phyloP scores from a whole-genome alignment of 306 rosid genomes.

The Acacia confusa region DNA sequence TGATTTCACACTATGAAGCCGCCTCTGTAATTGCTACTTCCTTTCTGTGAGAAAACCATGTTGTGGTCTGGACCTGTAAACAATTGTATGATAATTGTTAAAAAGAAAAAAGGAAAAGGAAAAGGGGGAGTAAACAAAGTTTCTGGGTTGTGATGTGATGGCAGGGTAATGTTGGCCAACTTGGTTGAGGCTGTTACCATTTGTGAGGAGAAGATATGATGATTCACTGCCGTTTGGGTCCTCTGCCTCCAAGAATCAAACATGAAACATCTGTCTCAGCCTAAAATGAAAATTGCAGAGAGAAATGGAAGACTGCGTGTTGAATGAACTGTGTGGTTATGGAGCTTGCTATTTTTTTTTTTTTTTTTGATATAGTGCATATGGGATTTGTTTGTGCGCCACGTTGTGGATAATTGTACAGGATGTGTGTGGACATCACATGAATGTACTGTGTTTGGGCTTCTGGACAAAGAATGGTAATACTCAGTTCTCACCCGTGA shows the following conservation, averaged over 20 bases:
- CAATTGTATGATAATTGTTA: constrained; percentile 32
- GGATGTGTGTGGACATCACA: constrained; percentile 39
- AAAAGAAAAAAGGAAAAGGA: background rate
- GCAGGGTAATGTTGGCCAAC: constrained; percentile 34
- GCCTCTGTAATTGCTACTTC: background rate
- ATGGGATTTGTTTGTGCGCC: constrained; percentile 30
- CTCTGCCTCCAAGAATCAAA: constrained; percentile 18
- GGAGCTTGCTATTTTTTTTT: constrained; percentile 52
- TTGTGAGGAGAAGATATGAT: constrained; percentile 35
- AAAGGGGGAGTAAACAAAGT: background rate
- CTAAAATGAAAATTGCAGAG: background rate
- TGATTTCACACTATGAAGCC: constrained; percentile 18
- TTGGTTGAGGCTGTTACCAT: constrained; percentile 24
- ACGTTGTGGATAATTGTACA: constrained; percentile 42
- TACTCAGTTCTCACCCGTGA: background rate
- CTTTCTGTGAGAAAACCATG: constrained; percentile 21
- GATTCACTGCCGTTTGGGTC: constrained; percentile 28
- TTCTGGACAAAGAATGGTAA: background rate
- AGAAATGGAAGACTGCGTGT: constrained; percentile 22
- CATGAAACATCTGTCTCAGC: constrained; percentile 11
- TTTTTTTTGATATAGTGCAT: constrained; percentile 50
- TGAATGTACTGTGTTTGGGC: background rate
- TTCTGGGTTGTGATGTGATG: constrained; percentile 26
- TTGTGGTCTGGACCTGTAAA: constrained; percentile 26
- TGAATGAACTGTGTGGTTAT: constrained; percentile 35